These are phyloP conservation scores for Syzygium aromaticum DNA, from an alignment of 345 rosid species.

Conservation along the genomic window DNA sequence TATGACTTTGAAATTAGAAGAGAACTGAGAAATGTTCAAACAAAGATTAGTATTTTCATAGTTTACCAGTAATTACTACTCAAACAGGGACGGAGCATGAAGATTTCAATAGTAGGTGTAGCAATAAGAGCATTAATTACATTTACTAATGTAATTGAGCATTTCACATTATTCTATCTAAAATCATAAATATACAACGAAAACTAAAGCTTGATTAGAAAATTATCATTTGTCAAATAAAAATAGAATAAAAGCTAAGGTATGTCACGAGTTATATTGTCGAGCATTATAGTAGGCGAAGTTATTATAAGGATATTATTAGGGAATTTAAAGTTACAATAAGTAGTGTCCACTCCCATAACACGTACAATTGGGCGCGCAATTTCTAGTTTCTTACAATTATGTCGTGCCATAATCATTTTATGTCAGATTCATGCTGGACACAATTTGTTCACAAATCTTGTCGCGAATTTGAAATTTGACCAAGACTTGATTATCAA, in stretches of 20 bases:
- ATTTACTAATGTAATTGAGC: neutral
- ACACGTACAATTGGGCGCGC: fast-evolving
- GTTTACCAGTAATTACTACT: too few species aligned
- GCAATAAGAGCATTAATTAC: too few species aligned
- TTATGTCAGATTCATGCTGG: neutral
- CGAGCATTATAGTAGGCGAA: neutral
- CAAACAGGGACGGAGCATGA: too few species aligned
- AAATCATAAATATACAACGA: neutral
- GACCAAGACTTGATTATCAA: neutral
- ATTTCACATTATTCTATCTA: neutral
- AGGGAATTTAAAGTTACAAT: neutral
- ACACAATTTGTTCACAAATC: neutral
- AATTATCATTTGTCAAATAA: neutral
- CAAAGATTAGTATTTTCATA: too few species aligned
- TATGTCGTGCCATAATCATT: neutral
- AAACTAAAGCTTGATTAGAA: neutral
- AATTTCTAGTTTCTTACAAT: neutral
- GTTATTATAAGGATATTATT: neutral
- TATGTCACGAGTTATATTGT: neutral
- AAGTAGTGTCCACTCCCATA: neutral
- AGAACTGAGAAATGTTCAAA: too few species aligned
- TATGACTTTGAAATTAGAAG: too few species aligned
- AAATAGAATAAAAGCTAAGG: neutral
- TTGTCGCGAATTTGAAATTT: neutral
- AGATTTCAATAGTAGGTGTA: too few species aligned